Percentiles rank a stretch among this genome's conserved stretches.
Evolutionary conservation across 805 yeast genomes (phyloP).

Genomic region (Vanderwaltozyma verrucispora): DNA sequence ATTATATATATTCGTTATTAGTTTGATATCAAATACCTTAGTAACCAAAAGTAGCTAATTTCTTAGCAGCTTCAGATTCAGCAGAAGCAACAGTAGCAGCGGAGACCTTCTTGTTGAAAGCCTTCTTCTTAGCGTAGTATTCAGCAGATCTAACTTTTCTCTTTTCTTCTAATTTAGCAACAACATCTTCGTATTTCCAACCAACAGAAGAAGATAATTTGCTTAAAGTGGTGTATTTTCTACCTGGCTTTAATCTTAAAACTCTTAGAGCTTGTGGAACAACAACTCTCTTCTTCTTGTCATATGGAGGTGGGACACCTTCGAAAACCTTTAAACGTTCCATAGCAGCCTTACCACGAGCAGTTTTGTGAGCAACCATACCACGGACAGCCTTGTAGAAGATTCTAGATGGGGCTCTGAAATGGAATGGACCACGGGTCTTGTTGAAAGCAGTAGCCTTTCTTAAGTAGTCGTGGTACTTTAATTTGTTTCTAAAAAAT

Average conservation of each 20-base stretch:
- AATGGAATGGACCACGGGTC: conserved; percentile 99
- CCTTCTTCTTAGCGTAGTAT: conserved; percentile 97
- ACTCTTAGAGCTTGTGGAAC: conserved; percentile 99
- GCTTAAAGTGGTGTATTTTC: conserved; percentile 98
- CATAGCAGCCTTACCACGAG: conserved; percentile 99
- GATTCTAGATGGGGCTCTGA: conserved; percentile 99
- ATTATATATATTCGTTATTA: background rate
- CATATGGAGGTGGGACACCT: conserved; percentile 99
- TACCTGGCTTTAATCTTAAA: conserved; percentile 97
- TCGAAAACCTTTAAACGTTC: conserved; percentile 99
- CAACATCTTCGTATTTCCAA: conserved; percentile 99
- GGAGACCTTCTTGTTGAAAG: conserved; percentile 83
- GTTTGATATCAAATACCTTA: conserved; percentile 35
- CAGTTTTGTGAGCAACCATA: conserved; percentile 99
- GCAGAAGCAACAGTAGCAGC: conserved; percentile 83
- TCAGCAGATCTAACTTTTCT: conserved; percentile 98
- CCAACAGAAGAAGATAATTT: conserved; percentile 95
- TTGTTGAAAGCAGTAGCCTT: conserved; percentile 98
- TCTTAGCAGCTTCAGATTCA: conserved; percentile 80
- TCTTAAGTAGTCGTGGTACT: conserved; percentile 99
- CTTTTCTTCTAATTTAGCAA: conserved; percentile 96
- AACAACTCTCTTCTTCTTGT: conserved; percentile 99
- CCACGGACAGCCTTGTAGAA: conserved; percentile 99
- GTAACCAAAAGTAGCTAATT: conserved; percentile 96
- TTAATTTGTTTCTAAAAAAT: conserved; percentile 99